A percentile compares a stretch with the other conserved stretches of the same genome.
Evolutionary conservation across 2,329 filamentous ascomycete genomes (phyloP).

Genomic region (Elsinoe fawcettii): DNA sequence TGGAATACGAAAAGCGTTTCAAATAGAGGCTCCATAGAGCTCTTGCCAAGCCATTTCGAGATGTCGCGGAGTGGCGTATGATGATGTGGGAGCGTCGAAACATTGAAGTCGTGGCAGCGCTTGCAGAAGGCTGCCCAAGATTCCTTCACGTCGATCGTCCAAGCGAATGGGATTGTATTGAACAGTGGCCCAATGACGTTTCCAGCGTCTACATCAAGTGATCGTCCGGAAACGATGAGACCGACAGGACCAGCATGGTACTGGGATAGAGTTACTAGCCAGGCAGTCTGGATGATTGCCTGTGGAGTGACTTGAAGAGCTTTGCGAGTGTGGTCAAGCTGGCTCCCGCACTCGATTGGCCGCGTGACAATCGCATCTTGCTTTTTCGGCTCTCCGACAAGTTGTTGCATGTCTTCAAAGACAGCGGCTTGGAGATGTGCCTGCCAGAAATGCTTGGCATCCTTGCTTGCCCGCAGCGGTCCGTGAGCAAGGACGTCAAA

Average conservation of each 20-base stretch:
- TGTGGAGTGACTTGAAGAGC: slow-evolving; percentile 67
- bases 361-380: slow-evolving; percentile 23
- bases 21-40: slow-evolving; percentile 55
- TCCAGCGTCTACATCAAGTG: slow-evolving; percentile 61
- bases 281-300: slow-evolving; percentile 70
- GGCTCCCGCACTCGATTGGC: slow-evolving; percentile 41
- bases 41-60: slow-evolving; percentile 64
- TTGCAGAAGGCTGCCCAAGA: slow-evolving; percentile 55
- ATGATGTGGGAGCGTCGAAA: slow-evolving; percentile 61
- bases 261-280: slow-evolving; percentile 45
- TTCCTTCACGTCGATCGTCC: slow-evolving; percentile 37
- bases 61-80: slow-evolving; percentile 72
- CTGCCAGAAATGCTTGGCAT: slow-evolving; percentile 60
- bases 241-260: slow-evolving; percentile 51
- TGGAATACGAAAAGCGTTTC: slow-evolving; percentile 81
- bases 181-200: slow-evolving; percentile 73
- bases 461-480: slow-evolving; percentile 48
- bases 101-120: slow-evolving; percentile 64
- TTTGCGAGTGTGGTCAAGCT: slow-evolving; percentile 42
- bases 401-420: slow-evolving; percentile 26
- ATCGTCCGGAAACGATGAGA: slow-evolving; percentile 69
- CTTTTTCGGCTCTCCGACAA: slow-evolving; percentile 20
- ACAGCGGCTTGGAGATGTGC: slow-evolving; percentile 41
- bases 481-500: slow-evolving; percentile 61
- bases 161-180: slow-evolving; percentile 73